Evolutionary conservation across 768 basidiomycete species (phyloP), one percentile per base, ranked within the genome.

Genomic region (Mycena indigotica): DNA sequence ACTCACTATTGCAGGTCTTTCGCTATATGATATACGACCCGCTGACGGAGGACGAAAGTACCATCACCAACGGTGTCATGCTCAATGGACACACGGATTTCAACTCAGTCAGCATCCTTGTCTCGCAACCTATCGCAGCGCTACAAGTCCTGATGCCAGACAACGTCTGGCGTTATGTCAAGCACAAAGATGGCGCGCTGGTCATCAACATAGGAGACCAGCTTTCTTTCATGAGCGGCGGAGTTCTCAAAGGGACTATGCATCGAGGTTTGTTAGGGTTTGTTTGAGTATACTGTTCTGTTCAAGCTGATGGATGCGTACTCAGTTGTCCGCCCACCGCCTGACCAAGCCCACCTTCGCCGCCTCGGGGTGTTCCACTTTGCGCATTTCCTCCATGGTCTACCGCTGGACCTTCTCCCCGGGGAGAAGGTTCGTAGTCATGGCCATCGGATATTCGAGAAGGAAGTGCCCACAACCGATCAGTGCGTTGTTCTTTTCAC

Each of bases 11-110:
- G 19, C 24, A 73, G 72, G 58, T 71, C 17, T 45, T 72, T 12
- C 66, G 73, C 16, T 74, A 74, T 51, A 74, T 74, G 73, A 67
- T 74, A 8, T 74, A 72, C 64, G 70, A 73, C 54, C 72, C 72
- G 28, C 64, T 73, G 12, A 72, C 70, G 0, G 48, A 63, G 4
- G 65, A 67, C 28, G 73, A 74, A 50, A 61, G 66, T 13, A 30
- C 51, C 2, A 72, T 64, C 54, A 74, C 72, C 4, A 74, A 74
- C 52, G 68, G 68, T 6, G 73, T 74, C 51, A 74, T 74, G 72
- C 56, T 74, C 39, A 71, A 72, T 51, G 72, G 72, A 6, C 73
- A 74, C 58, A 73, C 73, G 25, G 72, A 71, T 40, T 73, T 71
- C 60, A 72, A 71, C 53, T 69, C 67, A 46, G 69, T 73, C 45